These are phyloP conservation scores for Dothideomycetidae sp. DNA, from an alignment of 2,329 filamentous ascomycete species.

Conservation along the genomic window DNA sequence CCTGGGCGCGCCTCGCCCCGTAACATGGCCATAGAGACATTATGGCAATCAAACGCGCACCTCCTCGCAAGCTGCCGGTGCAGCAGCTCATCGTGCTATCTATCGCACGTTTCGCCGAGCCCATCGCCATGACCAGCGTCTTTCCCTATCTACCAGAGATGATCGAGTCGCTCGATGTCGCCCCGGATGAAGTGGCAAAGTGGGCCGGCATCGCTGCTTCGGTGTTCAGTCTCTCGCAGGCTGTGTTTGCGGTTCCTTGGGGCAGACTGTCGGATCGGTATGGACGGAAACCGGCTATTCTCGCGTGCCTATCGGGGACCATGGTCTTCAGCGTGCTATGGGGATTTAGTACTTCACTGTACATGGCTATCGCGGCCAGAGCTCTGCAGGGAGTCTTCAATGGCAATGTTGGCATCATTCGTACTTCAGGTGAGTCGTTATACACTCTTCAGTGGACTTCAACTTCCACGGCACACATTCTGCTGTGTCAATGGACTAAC, in stretches of 20 bases:
- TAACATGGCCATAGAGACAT: not conserved
- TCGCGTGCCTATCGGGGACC: slow-evolving; percentile 58
- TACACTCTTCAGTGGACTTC: too few species aligned
- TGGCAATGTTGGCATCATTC: slow-evolving; percentile 72
- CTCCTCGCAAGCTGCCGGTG: slow-evolving; percentile 40
- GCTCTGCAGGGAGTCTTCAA: slow-evolving; percentile 72
- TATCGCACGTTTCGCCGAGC: slow-evolving; percentile 84
- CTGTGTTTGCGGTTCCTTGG: slow-evolving; percentile 76
- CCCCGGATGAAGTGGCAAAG: slow-evolving; percentile 57
- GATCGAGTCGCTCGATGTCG: slow-evolving; percentile 64
- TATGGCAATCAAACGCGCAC: not conserved
- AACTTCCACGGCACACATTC: not conserved
- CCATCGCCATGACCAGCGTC: slow-evolving; percentile 81
- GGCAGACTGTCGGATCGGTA: slow-evolving; percentile 63
- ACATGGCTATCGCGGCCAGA: slow-evolving; percentile 66
- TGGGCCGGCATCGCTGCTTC: slow-evolving; percentile 80
- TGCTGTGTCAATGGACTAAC: slow-evolving; percentile 44
- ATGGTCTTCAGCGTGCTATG: slow-evolving; percentile 72
- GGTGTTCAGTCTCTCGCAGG: slow-evolving; percentile 71
- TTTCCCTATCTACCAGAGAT: slow-evolving; percentile 89
- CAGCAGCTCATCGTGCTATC: slow-evolving; percentile 76
- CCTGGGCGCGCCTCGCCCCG: too few species aligned
- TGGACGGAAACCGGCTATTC: slow-evolving; percentile 70
- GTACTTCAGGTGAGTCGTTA: too few species aligned
- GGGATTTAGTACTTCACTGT: slow-evolving; percentile 65